Conservation (phyloP, 1,139 yeast species). For the Yamadazyma dendronema region DNA sequence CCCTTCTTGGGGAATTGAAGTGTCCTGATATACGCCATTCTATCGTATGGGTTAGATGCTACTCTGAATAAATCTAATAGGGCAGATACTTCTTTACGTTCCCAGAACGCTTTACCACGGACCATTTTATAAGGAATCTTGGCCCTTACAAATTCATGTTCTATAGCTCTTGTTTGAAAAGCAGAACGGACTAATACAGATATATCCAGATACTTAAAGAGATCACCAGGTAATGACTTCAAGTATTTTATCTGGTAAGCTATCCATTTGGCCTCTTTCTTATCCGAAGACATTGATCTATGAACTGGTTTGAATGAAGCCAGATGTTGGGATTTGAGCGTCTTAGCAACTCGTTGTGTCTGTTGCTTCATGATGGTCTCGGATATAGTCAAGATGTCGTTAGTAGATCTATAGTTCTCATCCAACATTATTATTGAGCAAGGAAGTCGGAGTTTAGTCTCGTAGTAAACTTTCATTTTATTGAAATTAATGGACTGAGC, state of each 20-base stretch:
- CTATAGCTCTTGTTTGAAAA: constrained; percentile 57
- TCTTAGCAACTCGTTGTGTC: constrained; percentile 38
- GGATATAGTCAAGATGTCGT: constrained; percentile 62
- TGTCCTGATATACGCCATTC: constrained; percentile 56
- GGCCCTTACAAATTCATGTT: constrained; percentile 52
- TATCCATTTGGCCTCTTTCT: constrained; percentile 58
- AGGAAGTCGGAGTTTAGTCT: constrained; percentile 16
- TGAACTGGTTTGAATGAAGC: constrained; percentile 49
- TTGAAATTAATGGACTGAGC: constrained; percentile 72
- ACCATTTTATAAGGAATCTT: constrained; percentile 65
- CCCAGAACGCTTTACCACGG: constrained; percentile 81
- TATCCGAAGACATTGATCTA: constrained; percentile 34
- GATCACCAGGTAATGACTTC: constrained; percentile 31
- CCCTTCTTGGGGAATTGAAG: constrained; percentile 66
- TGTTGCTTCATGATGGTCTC: constrained; percentile 69
- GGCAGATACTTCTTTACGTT: constrained; percentile 62
- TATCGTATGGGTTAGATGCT: constrained; percentile 55
- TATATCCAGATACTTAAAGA: constrained; percentile 52
- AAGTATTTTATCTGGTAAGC: constrained; percentile 53
- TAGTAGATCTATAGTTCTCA: constrained; percentile 80
- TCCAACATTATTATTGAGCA: constrained; percentile 43
- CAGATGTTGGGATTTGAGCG: constrained; percentile 45
- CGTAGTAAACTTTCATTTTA: constrained; percentile 52
- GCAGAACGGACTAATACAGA: constrained; percentile 71
- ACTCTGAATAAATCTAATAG: constrained; percentile 65